Percentiles rank a stretch among this genome's conserved stretches.
phyloP scores from a whole-genome alignment of 2,329 filamentous ascomycete genomes.

The Penicillium occitanis region DNA sequence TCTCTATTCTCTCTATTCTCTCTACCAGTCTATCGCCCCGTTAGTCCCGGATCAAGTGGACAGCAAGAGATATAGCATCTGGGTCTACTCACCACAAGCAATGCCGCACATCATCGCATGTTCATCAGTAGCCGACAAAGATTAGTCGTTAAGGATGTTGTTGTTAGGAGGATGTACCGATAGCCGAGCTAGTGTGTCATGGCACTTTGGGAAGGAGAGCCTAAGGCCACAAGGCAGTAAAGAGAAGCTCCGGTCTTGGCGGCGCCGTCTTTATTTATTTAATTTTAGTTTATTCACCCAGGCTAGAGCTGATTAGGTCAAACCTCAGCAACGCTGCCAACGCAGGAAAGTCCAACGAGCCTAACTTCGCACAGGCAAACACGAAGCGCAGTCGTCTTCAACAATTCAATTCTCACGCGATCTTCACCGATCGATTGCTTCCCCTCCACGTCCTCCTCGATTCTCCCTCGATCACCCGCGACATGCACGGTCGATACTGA shows the following conservation, averaged over 20 bases:
- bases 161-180: not conserved
- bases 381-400: not conserved
- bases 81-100: not conserved
- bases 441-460: not conserved
- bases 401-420: not conserved
- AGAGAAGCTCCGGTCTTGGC: constrained; percentile 1
- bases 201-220: not conserved
- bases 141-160: not conserved
- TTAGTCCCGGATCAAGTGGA: no score
- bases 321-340: not conserved
- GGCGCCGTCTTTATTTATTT: constrained; percentile 6
- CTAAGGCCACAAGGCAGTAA: not conserved
- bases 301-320: not conserved
- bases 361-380: not conserved
- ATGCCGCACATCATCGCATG: not conserved
- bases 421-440: not conserved
- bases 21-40: not conserved
- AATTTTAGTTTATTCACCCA: not conserved
- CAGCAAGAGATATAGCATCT: not conserved
- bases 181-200: constrained; percentile 1
- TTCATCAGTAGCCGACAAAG: not conserved
- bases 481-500: constrained; percentile 4
- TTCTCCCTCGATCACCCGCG: not conserved
- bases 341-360: not conserved
- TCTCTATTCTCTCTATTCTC: not conserved